Percentiles rank a stretch among this genome's conserved stretches.
phyloP scores from a whole-genome alignment of 495 filamentous ascomycete genomes.

The Neurospora sp. region DNA sequence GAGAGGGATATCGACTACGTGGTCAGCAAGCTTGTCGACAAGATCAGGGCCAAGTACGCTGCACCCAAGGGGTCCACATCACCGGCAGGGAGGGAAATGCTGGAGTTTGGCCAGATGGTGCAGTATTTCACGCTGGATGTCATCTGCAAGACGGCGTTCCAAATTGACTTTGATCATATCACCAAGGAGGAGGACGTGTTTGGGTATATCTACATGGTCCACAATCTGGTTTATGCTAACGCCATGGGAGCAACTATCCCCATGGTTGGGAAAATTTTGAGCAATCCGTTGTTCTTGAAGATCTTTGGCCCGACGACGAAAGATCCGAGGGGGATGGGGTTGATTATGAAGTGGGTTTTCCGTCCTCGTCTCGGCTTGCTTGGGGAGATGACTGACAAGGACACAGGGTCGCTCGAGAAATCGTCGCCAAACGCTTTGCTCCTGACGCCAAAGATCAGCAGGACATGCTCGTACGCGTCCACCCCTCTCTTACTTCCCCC shows the following conservation, averaged over 20 bases:
- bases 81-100: slow-evolving; percentile 5
- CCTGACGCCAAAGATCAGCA: slow-evolving; percentile 12
- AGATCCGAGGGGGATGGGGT: slow-evolving; percentile 34
- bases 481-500: slow-evolving; percentile 3
- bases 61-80: slow-evolving; percentile 13
- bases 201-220: slow-evolving; percentile 33
- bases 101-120: slow-evolving; percentile 35
- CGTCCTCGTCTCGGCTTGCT: slow-evolving; percentile 1
- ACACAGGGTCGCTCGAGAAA: slow-evolving; percentile 18
- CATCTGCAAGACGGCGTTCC: slow-evolving; percentile 38
- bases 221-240: slow-evolving; percentile 20
- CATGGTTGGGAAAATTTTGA: slow-evolving; percentile 16
- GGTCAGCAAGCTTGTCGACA: slow-evolving; percentile 25
- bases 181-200: slow-evolving; percentile 37
- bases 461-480: slow-evolving; percentile 30
- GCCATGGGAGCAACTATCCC: slow-evolving; percentile 22
- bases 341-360: slow-evolving; percentile 26
- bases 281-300: slow-evolving; percentile 36
- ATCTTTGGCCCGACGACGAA: slow-evolving; percentile 45
- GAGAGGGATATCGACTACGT: slow-evolving; percentile 37
- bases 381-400: background rate
- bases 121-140: slow-evolving; percentile 44
- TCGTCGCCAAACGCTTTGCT: slow-evolving; percentile 25
- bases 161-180: slow-evolving; percentile 42
- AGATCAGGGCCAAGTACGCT: slow-evolving; percentile 27